Base-by-base conservation (phyloP, 2,329 filamentous ascomycete species). In the Claviceps arundinis region DNA sequence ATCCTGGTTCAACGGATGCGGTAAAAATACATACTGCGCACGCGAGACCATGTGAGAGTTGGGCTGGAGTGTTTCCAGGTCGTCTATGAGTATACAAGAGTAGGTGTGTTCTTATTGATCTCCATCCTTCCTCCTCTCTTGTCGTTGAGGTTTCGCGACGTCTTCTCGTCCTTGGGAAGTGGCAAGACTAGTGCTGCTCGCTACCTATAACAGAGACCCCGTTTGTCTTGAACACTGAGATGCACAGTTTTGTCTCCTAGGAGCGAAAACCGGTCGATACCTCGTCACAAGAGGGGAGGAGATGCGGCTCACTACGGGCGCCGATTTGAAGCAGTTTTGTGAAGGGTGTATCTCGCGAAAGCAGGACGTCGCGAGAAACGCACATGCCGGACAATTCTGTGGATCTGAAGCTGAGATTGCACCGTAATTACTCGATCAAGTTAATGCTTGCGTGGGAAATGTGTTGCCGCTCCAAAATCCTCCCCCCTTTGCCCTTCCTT, bases 361-460 rank as follows among this genome's bases (percentile, higher is more conserved):
- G 16, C 6, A 14, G 19, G 24, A 19, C 34, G 14, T 17, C 14
- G 9, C 26, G 53, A 52, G 43, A 52, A 38, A 45, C 44, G 24
- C 50, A 17, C 19, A 6, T 47, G 52, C n/a, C 19, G 47, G 53
- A 51, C 30, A 34, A 44, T 14, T n/a, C 58, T 61, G 72, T 58
- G 62, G 65, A 70, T 64, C 80, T 73, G 79, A 89, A 80, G 87
- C 87, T 91, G 87, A 93, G 87, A 91, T 84, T 83, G 85, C 81
- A 93, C 87, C 87, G 87, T 90, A 75, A 85, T 82, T 83, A 91
- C 87, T 91, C 87, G 87, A 93, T 87, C 87, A 93, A 93, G 87
- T 87, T 91, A 93, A 91, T 89, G 85, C 87, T 93, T 93, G 87
- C 87, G 87, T 91, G 87, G 84, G 87, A 86, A 91, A 90, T 78